phyloP scores from a whole-genome alignment of 108 stramenopile species.

The Schizochytrium sp. region DNA sequence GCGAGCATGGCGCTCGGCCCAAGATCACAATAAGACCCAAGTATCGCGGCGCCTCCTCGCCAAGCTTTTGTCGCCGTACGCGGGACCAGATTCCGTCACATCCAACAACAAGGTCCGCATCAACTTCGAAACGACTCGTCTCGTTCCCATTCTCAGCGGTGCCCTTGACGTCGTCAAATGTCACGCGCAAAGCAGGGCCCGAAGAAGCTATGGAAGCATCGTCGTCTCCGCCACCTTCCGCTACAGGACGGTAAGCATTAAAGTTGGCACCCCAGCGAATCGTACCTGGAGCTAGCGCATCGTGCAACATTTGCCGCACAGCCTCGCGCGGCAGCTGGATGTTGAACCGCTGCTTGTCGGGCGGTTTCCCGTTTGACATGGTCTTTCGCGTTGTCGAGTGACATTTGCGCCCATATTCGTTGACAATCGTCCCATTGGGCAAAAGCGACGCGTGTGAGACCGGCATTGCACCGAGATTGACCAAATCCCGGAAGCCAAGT shows the following conservation, averaged over 20 bases:
- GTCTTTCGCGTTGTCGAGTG: slow-evolving; percentile 51
- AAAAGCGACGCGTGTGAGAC: background rate
- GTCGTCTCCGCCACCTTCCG: background rate
- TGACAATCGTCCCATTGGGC: slow-evolving; percentile 59
- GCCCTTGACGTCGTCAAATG: background rate
- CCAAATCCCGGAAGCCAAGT: slow-evolving; percentile 40
- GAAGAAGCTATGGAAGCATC: background rate
- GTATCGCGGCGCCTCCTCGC: slow-evolving; percentile 44
- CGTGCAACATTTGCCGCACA: slow-evolving; percentile 51
- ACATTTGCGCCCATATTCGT: slow-evolving; percentile 68
- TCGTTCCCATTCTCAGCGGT: slow-evolving; percentile 28
- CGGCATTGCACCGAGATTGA: background rate
- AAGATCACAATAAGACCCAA: slow-evolving; percentile 67
- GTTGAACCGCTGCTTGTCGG: slow-evolving; percentile 62
- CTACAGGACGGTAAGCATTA: background rate
- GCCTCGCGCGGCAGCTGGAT: slow-evolving; percentile 66
- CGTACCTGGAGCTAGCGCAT: slow-evolving; percentile 17
- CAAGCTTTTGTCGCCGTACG: slow-evolving; percentile 49
- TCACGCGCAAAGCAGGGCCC: background rate
- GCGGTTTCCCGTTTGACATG: slow-evolving; percentile 35
- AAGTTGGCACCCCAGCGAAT: background rate
- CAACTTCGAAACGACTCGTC: background rate
- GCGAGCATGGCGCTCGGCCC: slow-evolving; percentile 53
- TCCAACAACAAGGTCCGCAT: slow-evolving; percentile 65
- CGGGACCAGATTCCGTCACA: slow-evolving; percentile 76